Evolutionary conservation across 164 flowering plant genomes (phyloP), one percentile per base, ranked within the genome.

Genomic region (Houttuynia cordata): DNA sequence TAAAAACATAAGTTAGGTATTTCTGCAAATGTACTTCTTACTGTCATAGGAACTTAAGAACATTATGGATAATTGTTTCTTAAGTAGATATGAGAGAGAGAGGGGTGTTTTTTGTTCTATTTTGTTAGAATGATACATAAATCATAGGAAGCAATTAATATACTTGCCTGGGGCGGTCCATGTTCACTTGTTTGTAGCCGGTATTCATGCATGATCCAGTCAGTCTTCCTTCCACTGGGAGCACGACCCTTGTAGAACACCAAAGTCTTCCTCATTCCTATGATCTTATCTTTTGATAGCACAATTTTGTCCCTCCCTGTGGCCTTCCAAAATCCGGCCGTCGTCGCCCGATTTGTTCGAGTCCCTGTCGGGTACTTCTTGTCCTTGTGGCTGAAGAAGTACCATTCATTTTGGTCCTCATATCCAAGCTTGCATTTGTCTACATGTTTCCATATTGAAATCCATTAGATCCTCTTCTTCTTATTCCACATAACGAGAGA

Each of bases 181-280:
- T 74, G 71, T 61, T 84, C 83, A 24, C 80, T 66, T 0, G 81
- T 78, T 70, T 86, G 86, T 59, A 79, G 85, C 3, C 90, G 76
- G 62, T 84, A 87, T 56, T 87, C 94, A 54, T 87, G 94, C 85
- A 87, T 87, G 67, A 87, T 87, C 94, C 94, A 87, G 51, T 87
- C 94, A 0, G 80, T 62, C 67, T 84, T 87, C 51, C 75, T 70
- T 17, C 94, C 94, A 50, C 83, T 84, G 1, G 94, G 94, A 0
- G 94, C 94, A 0, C 94, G 85, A 10, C 94, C 94, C 60, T 76
- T 80, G 74, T 87, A 87, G 76, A 79, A 87, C 8, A 87, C 94
- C 2, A 87, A 76, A n/a, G 94, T 87, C 72, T 87, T 87, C 64
- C 94, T 75, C 94, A 87, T 84, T 23, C 94, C 90, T 42, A 87